phyloP scores from a whole-genome alignment of 805 yeast genomes.

The Teunomyces cretensis region DNA sequence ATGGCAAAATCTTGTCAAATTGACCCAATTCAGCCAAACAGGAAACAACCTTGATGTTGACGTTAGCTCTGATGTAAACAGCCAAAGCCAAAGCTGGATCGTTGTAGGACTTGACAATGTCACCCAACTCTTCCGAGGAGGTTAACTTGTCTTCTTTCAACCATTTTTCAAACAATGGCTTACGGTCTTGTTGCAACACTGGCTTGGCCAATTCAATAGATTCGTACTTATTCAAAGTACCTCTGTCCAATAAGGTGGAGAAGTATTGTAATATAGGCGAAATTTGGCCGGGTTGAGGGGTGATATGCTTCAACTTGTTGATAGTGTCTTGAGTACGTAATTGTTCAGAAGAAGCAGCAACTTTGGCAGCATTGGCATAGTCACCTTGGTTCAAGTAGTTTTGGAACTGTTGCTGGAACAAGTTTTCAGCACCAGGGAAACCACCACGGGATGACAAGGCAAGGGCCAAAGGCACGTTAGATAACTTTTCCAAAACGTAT shows the following conservation, averaged over 20 bases:
- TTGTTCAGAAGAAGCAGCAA: conserved; percentile 92
- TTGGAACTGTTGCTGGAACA: conserved; percentile 90
- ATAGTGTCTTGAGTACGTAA: conserved; percentile 94
- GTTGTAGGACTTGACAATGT: conserved; percentile 78
- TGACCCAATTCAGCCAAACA: conserved; percentile 94
- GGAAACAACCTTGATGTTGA: conserved; percentile 86
- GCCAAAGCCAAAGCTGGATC: conserved; percentile 87
- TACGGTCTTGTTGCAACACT: conserved; percentile 91
- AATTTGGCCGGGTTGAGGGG: conserved; percentile 90
- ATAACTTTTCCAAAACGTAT: conserved; percentile 80
- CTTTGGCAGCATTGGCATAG: conserved; percentile 89
- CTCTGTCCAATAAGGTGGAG: conserved; percentile 87
- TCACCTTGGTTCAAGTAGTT: conserved; percentile 80
- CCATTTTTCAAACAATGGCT: conserved; percentile 93
- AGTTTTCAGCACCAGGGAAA: conserved; percentile 93
- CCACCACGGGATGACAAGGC: conserved; percentile 93
- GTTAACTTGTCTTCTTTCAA: conserved; percentile 92
- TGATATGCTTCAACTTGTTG: conserved; percentile 84
- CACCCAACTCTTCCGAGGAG: conserved; percentile 96
- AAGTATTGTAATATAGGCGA: conserved; percentile 94
- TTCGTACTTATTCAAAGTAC: conserved; percentile 90
- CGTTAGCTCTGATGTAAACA: conserved; percentile 80
- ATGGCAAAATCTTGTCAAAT: conserved; percentile 93
- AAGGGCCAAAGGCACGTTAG: conserved; percentile 84
- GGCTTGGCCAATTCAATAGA: conserved; percentile 94